Percentiles rank a stretch among this genome's conserved stretches.
Evolutionary conservation across 2,329 filamentous ascomycete species (phyloP).

Genomic region (Aspergillus spinulosporus): DNA sequence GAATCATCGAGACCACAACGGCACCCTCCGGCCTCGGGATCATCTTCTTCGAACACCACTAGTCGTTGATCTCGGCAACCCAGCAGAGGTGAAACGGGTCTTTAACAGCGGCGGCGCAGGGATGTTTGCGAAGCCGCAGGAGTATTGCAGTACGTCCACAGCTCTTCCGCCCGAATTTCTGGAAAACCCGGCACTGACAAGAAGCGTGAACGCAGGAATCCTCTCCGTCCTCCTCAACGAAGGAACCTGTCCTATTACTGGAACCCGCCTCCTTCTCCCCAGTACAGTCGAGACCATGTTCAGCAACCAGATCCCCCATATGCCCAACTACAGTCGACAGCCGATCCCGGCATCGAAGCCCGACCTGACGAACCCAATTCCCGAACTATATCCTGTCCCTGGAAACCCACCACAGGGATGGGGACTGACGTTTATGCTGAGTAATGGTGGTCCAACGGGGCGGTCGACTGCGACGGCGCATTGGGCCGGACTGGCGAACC

Average conservation of each 20-base stretch:
- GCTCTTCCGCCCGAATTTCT: background rate
- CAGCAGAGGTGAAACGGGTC: background rate
- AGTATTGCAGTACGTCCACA: background rate
- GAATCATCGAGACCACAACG: background rate
- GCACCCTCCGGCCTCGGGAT: background rate
- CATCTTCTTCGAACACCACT: background rate
- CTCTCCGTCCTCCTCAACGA: constrained; percentile 62
- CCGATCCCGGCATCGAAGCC: constrained; percentile 42
- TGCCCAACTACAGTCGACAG: constrained; percentile 55
- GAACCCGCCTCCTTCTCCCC: constrained; percentile 44
- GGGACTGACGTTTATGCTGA: constrained; percentile 59
- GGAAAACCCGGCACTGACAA: too few relatives aligned
- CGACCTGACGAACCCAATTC: constrained; percentile 49
- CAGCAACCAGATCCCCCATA: constrained; percentile 58
- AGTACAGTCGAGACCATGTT: constrained; percentile 61
- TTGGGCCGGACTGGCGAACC: constrained; percentile 59
- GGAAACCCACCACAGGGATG: constrained; percentile 61
- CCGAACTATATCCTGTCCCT: constrained; percentile 22
- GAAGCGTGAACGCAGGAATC: constrained; percentile 33
- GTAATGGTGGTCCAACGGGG: constrained; percentile 47
- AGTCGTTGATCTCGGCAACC: background rate
- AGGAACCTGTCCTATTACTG: constrained; percentile 58
- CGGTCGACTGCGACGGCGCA: constrained; percentile 49
- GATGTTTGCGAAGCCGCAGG: background rate
- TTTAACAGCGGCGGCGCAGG: constrained; percentile 41